Evolutionary conservation across 2,329 filamentous ascomycete genomes (phyloP), one percentile per base, ranked within the genome.

Genomic region (Monilinia vaccinii-corymbosi): DNA sequence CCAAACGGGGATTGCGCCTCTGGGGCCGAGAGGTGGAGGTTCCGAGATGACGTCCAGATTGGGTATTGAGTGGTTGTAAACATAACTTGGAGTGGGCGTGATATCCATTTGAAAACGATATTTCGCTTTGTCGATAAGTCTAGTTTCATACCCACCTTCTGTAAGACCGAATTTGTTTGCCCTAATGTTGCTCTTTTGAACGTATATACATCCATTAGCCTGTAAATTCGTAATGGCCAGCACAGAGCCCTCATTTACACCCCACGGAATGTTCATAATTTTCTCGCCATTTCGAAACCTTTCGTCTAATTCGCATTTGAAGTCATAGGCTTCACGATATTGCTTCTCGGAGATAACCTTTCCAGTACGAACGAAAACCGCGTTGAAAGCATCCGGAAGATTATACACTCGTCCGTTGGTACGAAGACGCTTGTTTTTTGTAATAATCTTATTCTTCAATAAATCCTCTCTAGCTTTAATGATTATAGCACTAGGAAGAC

Each of bases 81-180:
- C 67, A 70, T 90, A 91, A 0, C 64, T 70, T 9, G 73, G 69
- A 0, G 85, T 88, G 1, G 85, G 84, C 1, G 77, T 73, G 23
- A 85, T 77, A 47, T 81, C 77, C 40, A 90, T 75, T 11, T 79
- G 77, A 71, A 89, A 90, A 64, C 82, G 80, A 53, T 89, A 79
- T 66, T 83, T 82, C 38, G 78, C 78, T 65, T 86, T 86, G 40
- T 87, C 81, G 63, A 86, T 85, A 61, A 83, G 82, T 59, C 86
- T 79, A 25, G 84, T 86, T 67, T 88, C 83, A 71, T 91, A 91
- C 64, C 87, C 84, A 18, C 82, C 82, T 9, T 86, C 85, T 57
- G 83, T 81, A 67, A 91, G 87, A 1, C 88, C 88, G 69, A 88
- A 86, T 2, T 85, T 84, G 34, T 88, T 83, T 53, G 79, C 67